phyloP scores from a whole-genome alignment of 1,139 yeast species.

The Pichia sp. region DNA sequence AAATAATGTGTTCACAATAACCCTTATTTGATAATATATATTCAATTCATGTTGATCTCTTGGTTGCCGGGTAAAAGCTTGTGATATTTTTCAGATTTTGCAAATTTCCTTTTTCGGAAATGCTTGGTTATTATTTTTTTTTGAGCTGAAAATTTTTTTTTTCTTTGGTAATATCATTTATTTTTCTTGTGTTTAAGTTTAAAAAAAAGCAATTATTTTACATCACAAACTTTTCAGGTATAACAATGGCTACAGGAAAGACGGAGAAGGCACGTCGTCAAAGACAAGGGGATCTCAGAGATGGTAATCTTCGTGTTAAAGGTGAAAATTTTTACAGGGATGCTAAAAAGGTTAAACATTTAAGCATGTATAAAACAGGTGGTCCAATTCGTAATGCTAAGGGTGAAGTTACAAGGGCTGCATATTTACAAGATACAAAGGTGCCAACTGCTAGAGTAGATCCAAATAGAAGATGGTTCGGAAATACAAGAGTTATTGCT shows the following conservation, averaged over 20 bases:
- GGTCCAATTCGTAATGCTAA: conserved; percentile 77
- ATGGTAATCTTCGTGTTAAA: conserved; percentile 87
- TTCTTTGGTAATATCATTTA: no score
- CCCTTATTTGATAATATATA: no score
- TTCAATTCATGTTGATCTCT: no score
- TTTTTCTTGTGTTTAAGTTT: no score
- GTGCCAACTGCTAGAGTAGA: conserved; percentile 90
- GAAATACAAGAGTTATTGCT: conserved; percentile 93
- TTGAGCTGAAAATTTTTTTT: no score
- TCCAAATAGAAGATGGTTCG: conserved; percentile 96
- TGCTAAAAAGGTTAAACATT: conserved; percentile 83
- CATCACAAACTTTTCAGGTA: no score
- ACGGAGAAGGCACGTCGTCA: conserved; percentile 83
- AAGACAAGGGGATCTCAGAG: conserved; percentile 75
- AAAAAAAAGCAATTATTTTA: no score
- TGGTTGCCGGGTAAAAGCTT: no score
- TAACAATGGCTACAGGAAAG: conserved; percentile 84
- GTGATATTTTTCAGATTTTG: no score
- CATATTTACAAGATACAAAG: conserved; percentile 80
- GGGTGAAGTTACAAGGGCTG: conserved; percentile 85
- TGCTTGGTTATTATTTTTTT: no score
- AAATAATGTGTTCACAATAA: no score
- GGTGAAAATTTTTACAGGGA: conserved; percentile 97
- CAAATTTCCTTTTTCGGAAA: no score
- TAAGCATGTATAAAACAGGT: conserved; percentile 91